Conservation (phyloP, 257 asterid genomes). For the Forsythia viridissima region DNA sequence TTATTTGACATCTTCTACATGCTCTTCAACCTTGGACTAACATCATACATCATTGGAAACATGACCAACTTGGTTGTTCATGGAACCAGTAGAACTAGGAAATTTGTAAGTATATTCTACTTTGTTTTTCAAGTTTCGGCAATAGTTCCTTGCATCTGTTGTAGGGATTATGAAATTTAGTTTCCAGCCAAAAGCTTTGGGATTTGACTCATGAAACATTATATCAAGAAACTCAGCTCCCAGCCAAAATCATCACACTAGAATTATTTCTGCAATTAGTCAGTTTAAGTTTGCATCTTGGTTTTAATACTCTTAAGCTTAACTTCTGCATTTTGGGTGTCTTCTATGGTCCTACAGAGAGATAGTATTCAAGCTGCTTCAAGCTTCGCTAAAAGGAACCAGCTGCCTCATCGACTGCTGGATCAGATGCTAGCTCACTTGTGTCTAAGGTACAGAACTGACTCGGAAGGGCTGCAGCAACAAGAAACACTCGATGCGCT, state of each 20-base stretch:
- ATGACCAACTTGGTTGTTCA: slow-evolving; percentile 90
- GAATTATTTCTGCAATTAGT: neutral
- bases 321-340: neutral
- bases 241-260: neutral
- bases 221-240: neutral
- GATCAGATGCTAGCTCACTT: slow-evolving; percentile 88
- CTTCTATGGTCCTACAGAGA: slow-evolving; percentile 44
- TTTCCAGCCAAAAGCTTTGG: neutral
- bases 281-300: neutral
- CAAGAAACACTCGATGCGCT: slow-evolving; percentile 76
- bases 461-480: slow-evolving; percentile 85
- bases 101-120: slow-evolving; percentile 56
- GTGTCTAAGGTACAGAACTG: slow-evolving; percentile 75
- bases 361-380: slow-evolving; percentile 73
- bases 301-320: neutral
- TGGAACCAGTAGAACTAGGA: slow-evolving; percentile 68
- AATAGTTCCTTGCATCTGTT: neutral
- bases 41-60: slow-evolving; percentile 79
- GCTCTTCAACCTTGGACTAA: slow-evolving; percentile 67
- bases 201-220: neutral
- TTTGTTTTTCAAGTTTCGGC: neutral
- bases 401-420: slow-evolving; percentile 58
- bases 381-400: slow-evolving; percentile 74
- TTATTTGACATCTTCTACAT: slow-evolving; percentile 55
- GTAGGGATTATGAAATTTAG: too few species aligned